Base-by-base conservation (phyloP, 805 yeast species). In the Candida ficus region DNA sequence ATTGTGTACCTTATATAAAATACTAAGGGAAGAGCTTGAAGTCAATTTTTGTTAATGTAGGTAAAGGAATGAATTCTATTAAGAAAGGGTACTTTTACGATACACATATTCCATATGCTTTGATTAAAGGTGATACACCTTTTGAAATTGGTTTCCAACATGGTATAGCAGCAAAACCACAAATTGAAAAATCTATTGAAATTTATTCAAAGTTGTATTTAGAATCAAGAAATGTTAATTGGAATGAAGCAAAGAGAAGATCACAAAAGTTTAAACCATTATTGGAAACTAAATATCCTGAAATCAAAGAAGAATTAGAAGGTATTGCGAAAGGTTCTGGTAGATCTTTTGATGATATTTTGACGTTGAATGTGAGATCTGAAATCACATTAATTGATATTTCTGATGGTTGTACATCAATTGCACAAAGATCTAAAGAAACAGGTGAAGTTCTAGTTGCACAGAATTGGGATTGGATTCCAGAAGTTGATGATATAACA, bases 381-480 rank as follows among this genome's bases (percentile, higher is more conserved):
- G 72, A 67, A 45, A 64, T 67, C 29, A 62, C 57, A 46, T 23
- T 62, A 41, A 55, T 64, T 39, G 57, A 57, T 10, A 45, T 51
- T 17, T 37, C 62, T 3, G 72, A 67, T 43, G 71, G 72, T 1
- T 67, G 72, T 41, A 66, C 71, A 2, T 49, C 61, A 2, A 29
- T 61, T 49, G 43, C 56, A 43, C 54, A 63, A 48, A 29, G 51
- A 47, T 53, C 54, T 40, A 16, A 33, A 29, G 12, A 47, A 28
- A 40, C 57, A 27, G 48, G 58, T 29, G 47, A 48, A 29, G 30
- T 56, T 42, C 34, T 47, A 46, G 51, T 55, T 47, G 50, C 62
- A 43, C 72, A 67, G 48, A 67, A 66, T 44, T 67, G 72, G 72
- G 72, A 67, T 47, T 67, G 72, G 72, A 52, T 56, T 27, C 49